Evolutionary conservation across 305 asterid genomes (phyloP), one percentile per base, ranked within the genome.

Genomic region (Fraxinus floribunda): DNA sequence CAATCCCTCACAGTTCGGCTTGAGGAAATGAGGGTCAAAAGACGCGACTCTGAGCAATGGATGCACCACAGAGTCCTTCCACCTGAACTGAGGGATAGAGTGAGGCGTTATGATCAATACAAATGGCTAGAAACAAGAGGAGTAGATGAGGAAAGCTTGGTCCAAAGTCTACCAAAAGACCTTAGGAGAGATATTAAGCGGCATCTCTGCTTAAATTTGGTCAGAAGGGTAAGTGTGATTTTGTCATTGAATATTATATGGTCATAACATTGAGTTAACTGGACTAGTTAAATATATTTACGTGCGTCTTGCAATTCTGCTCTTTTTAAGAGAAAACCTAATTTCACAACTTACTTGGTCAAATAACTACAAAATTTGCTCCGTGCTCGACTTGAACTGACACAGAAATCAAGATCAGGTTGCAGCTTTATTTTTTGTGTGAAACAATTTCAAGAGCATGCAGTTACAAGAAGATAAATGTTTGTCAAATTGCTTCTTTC

Each of bases 111-210:
- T 34, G 98, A 97, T 89, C 99, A 94, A 71, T 97, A 97, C 94
- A 94, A 94, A 88, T 97, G 99, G 99, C 80, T 97, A 79, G 99
- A 97, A 92, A 94, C 98, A 10, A 86, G 98, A 88, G 99, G 98
- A 46, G 99, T 97, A 5, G 97, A 97, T 71, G 99, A 97, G 86
- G 98, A 97, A 86, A 93, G 91, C 90, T 83, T 97, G 84, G 98
- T 97, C 80, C 98, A 94, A 84, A 95, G 87, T 91, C 87, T 97
- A 73, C 99, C 98, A 0, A 93, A 92, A 85, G 98, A 97, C 41
- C 97, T 97, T 38, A 89, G 98, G 85, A 89, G 99, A 81, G 99
- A 97, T 80, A 94, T 97, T 78, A 97, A 97, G 84, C 90, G 99
- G 11, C 99, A 97, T 89, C 98, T 97, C 46, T 97, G 99, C 87